These are phyloP conservation scores for Hibiscus tridactylites DNA, from an alignment of 345 rosid genomes.

Conservation along the genomic window DNA sequence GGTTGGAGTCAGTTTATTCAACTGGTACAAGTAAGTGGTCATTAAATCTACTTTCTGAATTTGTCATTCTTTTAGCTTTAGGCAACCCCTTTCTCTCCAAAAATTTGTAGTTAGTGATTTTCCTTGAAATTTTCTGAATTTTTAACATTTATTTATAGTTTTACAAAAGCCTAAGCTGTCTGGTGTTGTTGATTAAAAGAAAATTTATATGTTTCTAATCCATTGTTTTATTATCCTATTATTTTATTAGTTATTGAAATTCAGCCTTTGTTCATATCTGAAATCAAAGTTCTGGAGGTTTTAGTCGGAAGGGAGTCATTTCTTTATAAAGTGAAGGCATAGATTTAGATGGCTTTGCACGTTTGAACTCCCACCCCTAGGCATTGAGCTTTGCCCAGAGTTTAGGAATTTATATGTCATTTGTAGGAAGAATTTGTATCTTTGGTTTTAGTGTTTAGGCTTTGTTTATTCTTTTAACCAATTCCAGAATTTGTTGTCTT, in stretches of 20 bases:
- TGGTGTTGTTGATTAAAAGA: background rate
- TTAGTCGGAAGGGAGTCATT: background rate
- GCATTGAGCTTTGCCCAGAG: background rate
- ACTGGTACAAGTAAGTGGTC: slow-evolving; percentile 94
- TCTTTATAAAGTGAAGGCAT: background rate
- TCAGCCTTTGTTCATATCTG: background rate
- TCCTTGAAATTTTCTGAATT: background rate
- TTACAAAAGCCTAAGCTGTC: background rate
- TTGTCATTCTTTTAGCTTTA: background rate
- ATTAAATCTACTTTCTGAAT: slow-evolving; percentile 1
- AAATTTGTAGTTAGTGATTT: background rate
- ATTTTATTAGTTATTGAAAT: background rate
- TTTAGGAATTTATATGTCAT: background rate
- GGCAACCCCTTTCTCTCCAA: background rate
- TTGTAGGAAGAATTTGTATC: background rate
- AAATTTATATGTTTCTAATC: background rate
- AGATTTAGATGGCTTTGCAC: slow-evolving; percentile 1
- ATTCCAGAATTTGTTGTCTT: too few species aligned
- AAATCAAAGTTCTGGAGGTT: background rate
- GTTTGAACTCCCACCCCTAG: background rate
- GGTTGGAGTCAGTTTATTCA: slow-evolving; percentile 87
- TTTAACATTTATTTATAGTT: background rate
- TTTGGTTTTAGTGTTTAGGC: too few species aligned
- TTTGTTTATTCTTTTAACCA: too few species aligned
- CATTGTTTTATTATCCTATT: background rate